These are phyloP conservation scores for Phaffia australis DNA, from an alignment of 768 basidiomycete genomes.

Conservation along the genomic window DNA sequence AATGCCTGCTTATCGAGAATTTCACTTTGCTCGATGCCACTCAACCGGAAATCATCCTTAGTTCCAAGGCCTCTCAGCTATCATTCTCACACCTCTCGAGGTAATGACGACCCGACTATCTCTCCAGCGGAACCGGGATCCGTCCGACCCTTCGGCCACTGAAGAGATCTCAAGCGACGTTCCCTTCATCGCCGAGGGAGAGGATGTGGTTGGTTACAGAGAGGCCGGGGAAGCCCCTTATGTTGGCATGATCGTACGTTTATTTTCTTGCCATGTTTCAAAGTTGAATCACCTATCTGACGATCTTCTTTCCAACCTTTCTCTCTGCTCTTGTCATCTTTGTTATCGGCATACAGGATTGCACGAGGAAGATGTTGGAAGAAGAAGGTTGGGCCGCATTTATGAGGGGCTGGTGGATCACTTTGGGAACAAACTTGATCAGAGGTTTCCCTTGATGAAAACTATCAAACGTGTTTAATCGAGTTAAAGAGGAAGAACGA, in stretches of 20 bases:
- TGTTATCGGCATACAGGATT: constrained; percentile 44
- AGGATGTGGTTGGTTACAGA: constrained; percentile 75
- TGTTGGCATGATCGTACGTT: constrained; percentile 45
- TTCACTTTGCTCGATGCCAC: background rate
- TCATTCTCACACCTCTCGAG: constrained; percentile 61
- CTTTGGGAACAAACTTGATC: constrained; percentile 19
- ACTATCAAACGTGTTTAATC: background rate
- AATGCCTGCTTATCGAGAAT: no score
- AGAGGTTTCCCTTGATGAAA: background rate
- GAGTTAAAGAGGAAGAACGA: background rate
- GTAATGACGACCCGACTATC: constrained; percentile 67
- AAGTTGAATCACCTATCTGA: background rate
- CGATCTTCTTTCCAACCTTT: background rate
- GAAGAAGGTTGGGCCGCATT: constrained; percentile 67
- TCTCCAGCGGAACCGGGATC: constrained; percentile 64
- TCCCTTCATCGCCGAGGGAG: constrained; percentile 59
- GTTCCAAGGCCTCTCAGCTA: constrained; percentile 49
- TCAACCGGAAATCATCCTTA: background rate
- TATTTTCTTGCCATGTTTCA: no score
- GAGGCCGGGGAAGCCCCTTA: constrained; percentile 65
- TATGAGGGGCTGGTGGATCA: constrained; percentile 77
- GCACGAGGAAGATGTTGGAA: constrained; percentile 59
- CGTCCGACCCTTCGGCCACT: constrained; percentile 49
- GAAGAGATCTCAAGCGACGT: constrained; percentile 52
- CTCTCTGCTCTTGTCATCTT: background rate